Evolutionary conservation across 495 filamentous ascomycete genomes (phyloP), one percentile per base, ranked within the genome.

Genomic region (Chaetomium cochliodes): DNA sequence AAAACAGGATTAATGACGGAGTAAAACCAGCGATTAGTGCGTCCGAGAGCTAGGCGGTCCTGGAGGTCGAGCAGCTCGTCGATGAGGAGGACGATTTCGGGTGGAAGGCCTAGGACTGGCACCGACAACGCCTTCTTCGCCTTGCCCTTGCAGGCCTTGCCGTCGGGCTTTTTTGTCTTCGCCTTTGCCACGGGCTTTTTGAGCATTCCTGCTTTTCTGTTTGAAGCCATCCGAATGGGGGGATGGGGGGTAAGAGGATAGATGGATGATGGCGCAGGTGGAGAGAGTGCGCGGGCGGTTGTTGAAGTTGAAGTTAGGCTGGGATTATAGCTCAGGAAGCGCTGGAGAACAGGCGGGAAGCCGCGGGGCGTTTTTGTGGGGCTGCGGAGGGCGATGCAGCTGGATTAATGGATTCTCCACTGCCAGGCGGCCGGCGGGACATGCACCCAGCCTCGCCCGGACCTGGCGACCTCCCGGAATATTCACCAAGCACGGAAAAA

Each of bases 61-160:
- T 51, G 42, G 8, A 63, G 39, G 28, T 56, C 62, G 50, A 71
- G 65, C 39, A 62, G 60, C 49, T 72, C 67, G 62, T 66, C 15
- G 70, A 77, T 62, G 55, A 76, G 66, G 18, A 65, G 59, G 47
- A 71, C 62, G 52, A 73, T 65, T 58, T 73, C 72, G 12, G 69
- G 46, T 8, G 71, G 72, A 2, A 73, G 65, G 15, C 46, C 57
- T 4, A 68, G 63, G 26, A 72, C 64, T 0, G 66, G 66, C 46
- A 59, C 64, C 26, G 65, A 47, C 39, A 33, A 22, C 5, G 63
- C 41, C 56, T 58, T 62, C 30, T 46, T 63, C 0, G 28, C 50
- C 26, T 60, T 64, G 33, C 52, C 50, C 42, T 44, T 58, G 39
- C 41, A 30, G 12, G 60, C 8, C 57, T 65, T 67, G n/a, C 63